Percentiles rank a stretch among this genome's conserved stretches.
phyloP scores from a whole-genome alignment of 441 rosid species.

The Daphne laureola region DNA sequence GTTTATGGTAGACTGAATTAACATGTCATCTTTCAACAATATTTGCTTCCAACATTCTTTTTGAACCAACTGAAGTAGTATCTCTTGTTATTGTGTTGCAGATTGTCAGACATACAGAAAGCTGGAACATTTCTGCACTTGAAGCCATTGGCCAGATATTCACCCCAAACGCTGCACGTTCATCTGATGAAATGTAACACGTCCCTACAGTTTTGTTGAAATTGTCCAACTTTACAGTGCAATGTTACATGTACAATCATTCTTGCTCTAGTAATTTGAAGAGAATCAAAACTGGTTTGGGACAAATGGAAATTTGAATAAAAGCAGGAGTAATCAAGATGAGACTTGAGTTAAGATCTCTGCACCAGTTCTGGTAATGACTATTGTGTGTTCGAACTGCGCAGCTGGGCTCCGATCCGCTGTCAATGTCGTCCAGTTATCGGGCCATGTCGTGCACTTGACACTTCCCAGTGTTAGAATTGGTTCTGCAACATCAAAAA shows the following conservation, averaged over 20 bases:
- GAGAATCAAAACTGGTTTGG: no score
- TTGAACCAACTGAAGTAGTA: background rate
- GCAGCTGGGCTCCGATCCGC: conserved; percentile 75
- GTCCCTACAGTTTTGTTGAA: no score
- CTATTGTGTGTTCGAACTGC: conserved; percentile 83
- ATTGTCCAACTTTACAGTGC: no score
- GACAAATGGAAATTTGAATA: no score
- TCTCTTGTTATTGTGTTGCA: conserved; percentile 12
- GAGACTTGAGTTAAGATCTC: conserved; percentile 52
- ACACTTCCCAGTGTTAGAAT: conserved; percentile 70
- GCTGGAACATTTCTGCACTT: conserved; percentile 70
- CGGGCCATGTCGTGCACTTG: conserved; percentile 77
- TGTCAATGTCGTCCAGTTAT: conserved; percentile 85
- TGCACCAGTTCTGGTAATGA: conserved; percentile 73
- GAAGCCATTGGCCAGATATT: conserved; percentile 78
- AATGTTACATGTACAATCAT: no score
- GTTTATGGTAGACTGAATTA: conserved; percentile 34
- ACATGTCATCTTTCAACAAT: background rate
- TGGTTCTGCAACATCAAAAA: conserved; percentile 53
- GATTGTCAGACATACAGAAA: conserved; percentile 76
- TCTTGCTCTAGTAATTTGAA: no score
- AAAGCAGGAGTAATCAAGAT: conserved; percentile 21
- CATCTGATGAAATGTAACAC: background rate
- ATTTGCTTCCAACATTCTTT: background rate
- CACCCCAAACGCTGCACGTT: conserved; percentile 27